Evolutionary conservation across 2,329 filamentous ascomycete genomes (phyloP), one percentile per base, ranked within the genome.

Genomic region (Fonsecaea nubica): DNA sequence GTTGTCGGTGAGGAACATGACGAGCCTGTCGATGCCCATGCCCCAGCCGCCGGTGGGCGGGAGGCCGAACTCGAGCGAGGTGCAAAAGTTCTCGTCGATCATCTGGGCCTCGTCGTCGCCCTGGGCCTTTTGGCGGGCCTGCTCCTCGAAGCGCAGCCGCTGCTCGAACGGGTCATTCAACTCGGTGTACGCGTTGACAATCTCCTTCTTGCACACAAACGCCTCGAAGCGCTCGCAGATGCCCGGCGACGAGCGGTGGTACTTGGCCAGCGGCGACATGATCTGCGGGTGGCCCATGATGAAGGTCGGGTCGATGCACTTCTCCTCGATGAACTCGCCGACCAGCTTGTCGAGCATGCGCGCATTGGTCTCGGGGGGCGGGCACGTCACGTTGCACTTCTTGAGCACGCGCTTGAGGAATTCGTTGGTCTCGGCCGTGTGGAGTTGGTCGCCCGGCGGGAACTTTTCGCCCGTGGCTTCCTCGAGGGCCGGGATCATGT

Each of bases 141-240:
- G 95, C 87, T 98, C 94, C 79, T 97, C 93, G 79, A 94, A 94
- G 35, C 93, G 89, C 70, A 94, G 82, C 69, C 95, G 88, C 84
- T 99, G 95, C 80, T 97, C 93, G 75, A 96, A 94, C 64, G 94
- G 93, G 75, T 97, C 92, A 85, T 96, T 96, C 86, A 99, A 89
- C 87, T 99, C 95, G 45, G 94, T 98, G 82, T 97, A 96, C 5
- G 93, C 93, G 77, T 99, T 98, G 75, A 90, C 90, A 73, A 98
- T 97, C 79, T 98, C 94, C 87, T 95, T 96, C 86, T 93, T 96
- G 85, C 90, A 93, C 54, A 97, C 95, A 73, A 99, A 99, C 10
- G 92, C 93, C 82, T 99, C 95, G 79, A 98, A 98, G 63, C 95
- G 91, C 84, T 99, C 95, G 78, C 93, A 97, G 38, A 99, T 87